Evolutionary conservation across 345 rosid species (phyloP), one percentile per base, ranked within the genome.

Genomic region (Gossypium australe): DNA sequence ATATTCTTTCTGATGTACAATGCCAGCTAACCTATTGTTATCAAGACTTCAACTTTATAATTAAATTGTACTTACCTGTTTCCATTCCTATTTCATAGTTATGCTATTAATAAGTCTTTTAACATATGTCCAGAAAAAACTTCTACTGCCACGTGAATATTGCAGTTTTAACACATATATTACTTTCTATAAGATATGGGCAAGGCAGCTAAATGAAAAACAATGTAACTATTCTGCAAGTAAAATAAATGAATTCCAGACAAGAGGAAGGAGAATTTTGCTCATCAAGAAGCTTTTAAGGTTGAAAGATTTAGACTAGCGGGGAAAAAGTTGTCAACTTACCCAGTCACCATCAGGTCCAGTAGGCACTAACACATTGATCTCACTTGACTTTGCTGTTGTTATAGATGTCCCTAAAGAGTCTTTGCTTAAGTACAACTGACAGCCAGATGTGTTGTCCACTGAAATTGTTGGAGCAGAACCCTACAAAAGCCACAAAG

Each of bases 301-400:
- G 64, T 60, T 5, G 8, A 63, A 63, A 63, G 24, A 12, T 12
- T 67, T 22, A 10, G 55, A 51, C 17, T 9, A 34, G 38, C 72
- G 27, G 11, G 58, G 27, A 18, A 11, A 55, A 70, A 47, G 24
- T 51, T 4, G 41, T 52, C n/a, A 24, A 68, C 87, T 71, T 90
- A 95, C 99, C 99, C 93, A 88, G 51, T 95, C 99, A 60, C 85
- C 86, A 76, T 86, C 86, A 77, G 92, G 83, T 64, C 82, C 80
- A 79, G 90, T 91, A 34, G 98, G 99, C 44, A 95, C 90, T 87
- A 95, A 75, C 18, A 93, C 89, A 79, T 95, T 95, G 83, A 93
- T 88, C 85, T 93, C 98, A 67, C 98, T 95, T 10, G 98, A 89
- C 83, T 95, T 95, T 72, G 99, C 97, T 48, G 99, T 93, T 57